Conservation (phyloP, 164 flowering plant species). For the Santalum album region DNA sequence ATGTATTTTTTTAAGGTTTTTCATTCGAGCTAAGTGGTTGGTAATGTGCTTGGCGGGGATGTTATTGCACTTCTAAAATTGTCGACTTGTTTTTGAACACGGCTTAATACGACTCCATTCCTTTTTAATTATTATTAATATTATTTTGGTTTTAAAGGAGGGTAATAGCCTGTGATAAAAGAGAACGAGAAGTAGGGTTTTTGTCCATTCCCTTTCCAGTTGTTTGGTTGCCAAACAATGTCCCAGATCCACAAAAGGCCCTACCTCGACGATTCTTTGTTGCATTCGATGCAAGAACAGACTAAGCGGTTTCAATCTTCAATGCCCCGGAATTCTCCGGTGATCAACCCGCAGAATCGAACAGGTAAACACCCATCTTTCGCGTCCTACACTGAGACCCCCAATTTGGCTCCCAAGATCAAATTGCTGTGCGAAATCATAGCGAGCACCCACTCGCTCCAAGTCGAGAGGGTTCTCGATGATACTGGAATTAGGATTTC, state of each 20-base stretch:
- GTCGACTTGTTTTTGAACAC: too few relatives aligned
- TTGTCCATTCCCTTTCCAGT: too few relatives aligned
- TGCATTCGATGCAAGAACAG: neutral
- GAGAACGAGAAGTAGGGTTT: too few relatives aligned
- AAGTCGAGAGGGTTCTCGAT: constrained; percentile 32
- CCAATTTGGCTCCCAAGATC: constrained; percentile 39
- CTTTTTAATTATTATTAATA: too few relatives aligned
- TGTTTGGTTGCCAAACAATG: too few relatives aligned
- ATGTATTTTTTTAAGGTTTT: too few relatives aligned
- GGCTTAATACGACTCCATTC: too few relatives aligned
- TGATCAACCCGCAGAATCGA: neutral
- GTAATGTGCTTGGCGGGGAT: too few relatives aligned
- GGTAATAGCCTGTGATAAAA: too few relatives aligned
- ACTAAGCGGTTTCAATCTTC: neutral
- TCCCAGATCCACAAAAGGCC: neutral
- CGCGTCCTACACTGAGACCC: constrained; percentile 36
- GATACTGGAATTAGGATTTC: constrained; percentile 42
- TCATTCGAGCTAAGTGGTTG: too few relatives aligned
- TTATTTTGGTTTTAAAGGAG: too few relatives aligned
- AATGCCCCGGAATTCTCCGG: neutral
- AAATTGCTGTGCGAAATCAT: constrained; percentile 55
- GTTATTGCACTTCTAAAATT: too few relatives aligned
- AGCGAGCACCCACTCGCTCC: constrained; percentile 30
- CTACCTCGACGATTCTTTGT: neutral
- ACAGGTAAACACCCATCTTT: constrained; percentile 26